Conservation (phyloP, 2,329 filamentous ascomycete species). For the Annulohypoxylon truncatum region DNA sequence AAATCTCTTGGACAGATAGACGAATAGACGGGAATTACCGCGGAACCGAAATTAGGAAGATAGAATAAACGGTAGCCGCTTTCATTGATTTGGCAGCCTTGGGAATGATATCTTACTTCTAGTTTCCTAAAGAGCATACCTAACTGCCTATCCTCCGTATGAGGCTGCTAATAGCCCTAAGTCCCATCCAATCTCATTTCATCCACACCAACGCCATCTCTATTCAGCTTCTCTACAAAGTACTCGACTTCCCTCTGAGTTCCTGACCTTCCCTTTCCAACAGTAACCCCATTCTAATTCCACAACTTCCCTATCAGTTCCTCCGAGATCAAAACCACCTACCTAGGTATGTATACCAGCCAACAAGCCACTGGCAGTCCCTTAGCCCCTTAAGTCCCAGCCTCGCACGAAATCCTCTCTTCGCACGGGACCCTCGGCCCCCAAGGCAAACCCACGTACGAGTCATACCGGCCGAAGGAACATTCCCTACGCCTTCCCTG, state of each 20-base stretch:
- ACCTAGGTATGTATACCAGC: too few relatives aligned
- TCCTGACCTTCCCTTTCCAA: not conserved
- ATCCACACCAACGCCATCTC: not conserved
- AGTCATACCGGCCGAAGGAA: not conserved
- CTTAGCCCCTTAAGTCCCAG: too few relatives aligned
- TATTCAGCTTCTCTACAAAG: not conserved
- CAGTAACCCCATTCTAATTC: not conserved
- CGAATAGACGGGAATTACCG: not conserved
- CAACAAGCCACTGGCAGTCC: too few relatives aligned
- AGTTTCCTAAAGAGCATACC: not conserved
- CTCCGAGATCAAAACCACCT: not conserved
- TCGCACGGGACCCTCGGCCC: not conserved
- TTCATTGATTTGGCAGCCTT: not conserved
- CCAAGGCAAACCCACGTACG: not conserved
- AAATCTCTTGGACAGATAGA: not conserved
- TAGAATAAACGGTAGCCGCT: too few relatives aligned
- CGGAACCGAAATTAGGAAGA: too few relatives aligned
- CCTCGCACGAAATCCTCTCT: too few relatives aligned
- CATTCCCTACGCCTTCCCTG: constrained; percentile 24
- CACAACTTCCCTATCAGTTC: not conserved
- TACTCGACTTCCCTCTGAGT: too few relatives aligned
- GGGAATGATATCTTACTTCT: not conserved
- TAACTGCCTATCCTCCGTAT: not conserved
- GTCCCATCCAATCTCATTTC: not conserved
- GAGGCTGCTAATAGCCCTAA: not conserved